Evolutionary conservation across 208 protist species (phyloP), one percentile per base, ranked within the genome.

Genomic region (Tritrichomonas musculus): DNA sequence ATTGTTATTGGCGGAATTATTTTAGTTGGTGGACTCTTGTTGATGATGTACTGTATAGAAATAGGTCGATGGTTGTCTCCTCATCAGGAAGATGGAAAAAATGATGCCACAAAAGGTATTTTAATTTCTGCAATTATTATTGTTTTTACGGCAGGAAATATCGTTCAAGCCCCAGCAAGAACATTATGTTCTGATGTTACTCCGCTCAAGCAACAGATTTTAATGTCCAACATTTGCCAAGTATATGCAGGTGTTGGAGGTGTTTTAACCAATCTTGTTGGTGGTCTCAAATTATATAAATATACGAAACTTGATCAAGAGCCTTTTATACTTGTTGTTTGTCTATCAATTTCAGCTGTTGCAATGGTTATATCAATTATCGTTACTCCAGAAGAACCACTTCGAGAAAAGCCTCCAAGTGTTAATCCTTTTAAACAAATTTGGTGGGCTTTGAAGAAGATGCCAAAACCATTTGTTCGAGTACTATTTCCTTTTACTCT

Each of bases 391-490:
- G 73, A 82, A 82, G 73, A 82, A 53, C 73, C n/a, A 82, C 41
- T 82, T 36, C 73, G 73, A 8, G 41, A 50, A 9, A 82, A 82
- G 30, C 73, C 41, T 44, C 14, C 4, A 20, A 4, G 73, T 50
- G n/a, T 41, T 11, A 82, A 53, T 36, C 73, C 73, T 53, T 82
- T 82, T 20, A 53, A 22, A 5, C 41, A 82, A 36, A 82, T 82
- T 82, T 82, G 47, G 39, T 41, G 41, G 3, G n/a, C 73, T 22
- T 47, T 50, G 39, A 82, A 82, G 41, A 50, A 25, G 25, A 50
- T 82, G 73, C 73, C 73, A 47, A 82, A 82, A 36, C 73, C 73
- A 82, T 33, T 82, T 82, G 39, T 82, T 30, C 73, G 73, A 20
- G 50, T 82, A n/a, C 50, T 41, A 1, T 53, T 82, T 44, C 39